Conservation (phyloP, 2,329 filamentous ascomycete genomes). For the Aureobasidium sp. region DNA sequence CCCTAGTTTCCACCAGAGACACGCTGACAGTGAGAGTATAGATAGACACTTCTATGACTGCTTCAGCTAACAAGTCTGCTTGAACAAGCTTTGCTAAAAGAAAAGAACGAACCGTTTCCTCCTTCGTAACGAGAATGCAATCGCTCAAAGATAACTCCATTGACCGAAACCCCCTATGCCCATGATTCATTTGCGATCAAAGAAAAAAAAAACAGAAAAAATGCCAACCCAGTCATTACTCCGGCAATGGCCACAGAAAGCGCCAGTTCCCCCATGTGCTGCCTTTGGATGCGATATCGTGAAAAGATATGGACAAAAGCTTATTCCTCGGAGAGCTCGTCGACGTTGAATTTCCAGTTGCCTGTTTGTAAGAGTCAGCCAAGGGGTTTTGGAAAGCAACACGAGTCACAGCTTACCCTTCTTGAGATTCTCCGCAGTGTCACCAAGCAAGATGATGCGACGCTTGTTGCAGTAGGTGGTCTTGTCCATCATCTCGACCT, state of each 20-base stretch:
- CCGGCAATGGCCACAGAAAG: background rate
- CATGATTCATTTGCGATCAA: background rate
- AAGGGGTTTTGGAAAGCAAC: background rate
- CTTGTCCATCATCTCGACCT: slow-evolving; percentile 98
- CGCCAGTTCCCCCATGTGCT: background rate
- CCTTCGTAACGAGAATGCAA: background rate
- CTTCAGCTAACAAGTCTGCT: background rate
- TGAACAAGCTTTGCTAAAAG: background rate
- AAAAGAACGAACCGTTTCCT: background rate
- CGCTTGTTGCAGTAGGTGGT: slow-evolving; percentile 94
- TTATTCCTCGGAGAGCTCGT: background rate
- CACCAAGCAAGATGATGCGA: slow-evolving; percentile 77
- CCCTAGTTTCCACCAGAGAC: background rate
- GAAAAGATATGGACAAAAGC: background rate
- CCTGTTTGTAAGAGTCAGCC: slow-evolving; percentile 16
- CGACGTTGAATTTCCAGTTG: slow-evolving; percentile 27
- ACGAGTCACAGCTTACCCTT: slow-evolving; percentile 54
- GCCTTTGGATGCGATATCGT: slow-evolving; percentile 5
- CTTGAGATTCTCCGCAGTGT: slow-evolving; percentile 86
- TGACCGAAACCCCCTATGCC: background rate
- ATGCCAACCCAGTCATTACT: background rate
- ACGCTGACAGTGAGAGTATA: background rate
- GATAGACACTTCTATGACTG: slow-evolving; percentile 3
- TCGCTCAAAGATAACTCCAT: background rate
- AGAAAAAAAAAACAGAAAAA: background rate